Base-by-base conservation (phyloP, 345 rosid species). In the Gossypium ekmanianum region DNA sequence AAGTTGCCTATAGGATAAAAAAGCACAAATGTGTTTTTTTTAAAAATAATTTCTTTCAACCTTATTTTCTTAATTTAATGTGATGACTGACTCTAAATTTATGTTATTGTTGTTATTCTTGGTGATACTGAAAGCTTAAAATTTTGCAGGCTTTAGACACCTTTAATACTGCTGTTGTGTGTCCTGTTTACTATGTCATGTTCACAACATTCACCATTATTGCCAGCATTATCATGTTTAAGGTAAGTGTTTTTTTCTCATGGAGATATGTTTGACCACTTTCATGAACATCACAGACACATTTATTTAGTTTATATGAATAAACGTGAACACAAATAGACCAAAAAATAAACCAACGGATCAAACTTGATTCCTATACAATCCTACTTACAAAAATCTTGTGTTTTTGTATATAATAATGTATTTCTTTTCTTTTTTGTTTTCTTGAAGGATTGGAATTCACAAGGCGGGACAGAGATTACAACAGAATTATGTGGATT, bases 191-290 rank as follows among this genome's bases (percentile, higher is more conserved):
- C 86, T 92, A 90, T 61, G 98, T 94, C 68, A 89, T 89, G 92
- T 94, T 94, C 78, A 92, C 98, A 27, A 80, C 90, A 9, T 79
- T 94, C 76, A 94, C 98, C 64, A 94, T 92, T 55, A 51, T 92
- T 75, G 98, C 98, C 78, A 94, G 98, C 80, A 87, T 90, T 86
- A 91, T 92, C 81, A 94, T 92, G 98, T 94, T 94, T 82, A 94
- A 94, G 98, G 98, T 90, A 78, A 70, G 72, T 0, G 1, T 20
- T 20, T 34, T 34, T 18, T 55, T 27, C 3, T 0, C 7, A 26
- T 14, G 7, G 41, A 34, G 7, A 34, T 5, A 9, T 55, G 24
- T 18, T 55, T 55, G 59, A n/a, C 41, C 5, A 34, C 5, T 34
- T 34, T 34, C 41, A 34, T 34, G 41, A 34, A 34, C 41, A 34